Evolutionary conservation across 768 basidiomycete genomes (phyloP), one percentile per base, ranked within the genome.

Genomic region (Pluteus cervinus): DNA sequence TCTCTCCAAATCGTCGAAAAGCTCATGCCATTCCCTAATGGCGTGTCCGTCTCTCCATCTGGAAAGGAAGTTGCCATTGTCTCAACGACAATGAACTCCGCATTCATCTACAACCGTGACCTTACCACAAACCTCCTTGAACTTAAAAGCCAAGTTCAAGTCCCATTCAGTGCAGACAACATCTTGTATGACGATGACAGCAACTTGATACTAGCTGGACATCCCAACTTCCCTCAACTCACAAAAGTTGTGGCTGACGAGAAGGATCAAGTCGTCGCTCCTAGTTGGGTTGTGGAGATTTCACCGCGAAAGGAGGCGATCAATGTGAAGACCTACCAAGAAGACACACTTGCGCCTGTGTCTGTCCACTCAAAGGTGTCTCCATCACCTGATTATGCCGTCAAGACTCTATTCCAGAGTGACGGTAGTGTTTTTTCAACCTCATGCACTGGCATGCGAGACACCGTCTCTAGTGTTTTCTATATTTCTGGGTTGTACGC

Each of bases 331-430:
- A 24, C 31, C 16, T 73, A 63, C 35, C n/a, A n/a, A n/a, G n/a
- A n/a, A n/a, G 75, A 79, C 39, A 22, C 33, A 4, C 54, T 60
- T 6, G 75, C 75, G 3, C 76, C 78, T 1, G 51, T 73, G 25
- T 66, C 80, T 0, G 67, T 65, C 24, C 63, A 53, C 39, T 52
- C 50, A 30, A 66, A 71, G 31, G 65, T 70, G 1, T 51, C 65
- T 1, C 47, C 52, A 11, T 51, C 60, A 18, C 44, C 43, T 7
- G 60, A 59, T 2, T 61, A 70, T 47, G 63, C 66, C 23, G 38
- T 84, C 21, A 63, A 69, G 48, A 83, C 84, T 0, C 44, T 86
- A n/a, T 86, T 82, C 60, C 83, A 82, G 59, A 86, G 84, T 47
- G 65, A 78, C 43, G 83, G 84, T n/a, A 62, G 66, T 3, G 68